Base-by-base conservation (phyloP, 2,329 filamentous ascomycete species). In the Fusarium sp. region DNA sequence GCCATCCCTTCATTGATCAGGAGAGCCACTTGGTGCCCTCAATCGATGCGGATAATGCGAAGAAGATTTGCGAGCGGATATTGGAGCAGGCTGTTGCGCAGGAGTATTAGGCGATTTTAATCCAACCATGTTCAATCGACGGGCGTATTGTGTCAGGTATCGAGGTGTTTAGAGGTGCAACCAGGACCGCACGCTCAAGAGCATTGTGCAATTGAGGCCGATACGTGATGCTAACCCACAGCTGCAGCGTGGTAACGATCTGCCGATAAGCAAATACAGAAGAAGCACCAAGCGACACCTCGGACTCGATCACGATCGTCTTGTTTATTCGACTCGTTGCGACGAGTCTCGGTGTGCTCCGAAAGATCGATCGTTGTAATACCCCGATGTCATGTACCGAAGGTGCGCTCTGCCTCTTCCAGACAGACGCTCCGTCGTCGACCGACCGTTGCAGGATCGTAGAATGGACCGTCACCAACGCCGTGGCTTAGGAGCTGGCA, bases 311-410 rank as follows among this genome's bases (percentile, higher is more conserved):
- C 0, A 56, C 41, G 12, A 29, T 41, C 9, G 48, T 27, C 25
- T 63, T 44, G 4, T 34, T 41, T 44, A 45, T 47, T 22, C 68
- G 48, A 22, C 34, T 70, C 5, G 49, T 38, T 18, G 38, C 57
- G 20, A 54, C 18, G 29, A 54, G 56, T 9, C 29, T 49, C 49
- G 49, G 67, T 4, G 32, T 51, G 10, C 59, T 58, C 13, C 11
- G 67, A 58, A 5, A 68, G 8, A 56, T 68, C n/a, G n/a, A 0
- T 65, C 64, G 12, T 45, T 58, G 10, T 64, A 1, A 29, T 22
- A 52, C 52, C 12, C 34, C 48, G 25, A 52, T 25, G 22, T 65
- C 65, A n/a, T 54, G 16, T n/a, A 41, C 29, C 6, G 29, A 24
- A 1, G 20, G 54, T 0, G 4, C 3, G 5, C 3, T 43, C 5